Evolutionary conservation across 108 stramenopile genomes (phyloP), one percentile per base, ranked within the genome.

Genomic region (Ochromonas danica): DNA sequence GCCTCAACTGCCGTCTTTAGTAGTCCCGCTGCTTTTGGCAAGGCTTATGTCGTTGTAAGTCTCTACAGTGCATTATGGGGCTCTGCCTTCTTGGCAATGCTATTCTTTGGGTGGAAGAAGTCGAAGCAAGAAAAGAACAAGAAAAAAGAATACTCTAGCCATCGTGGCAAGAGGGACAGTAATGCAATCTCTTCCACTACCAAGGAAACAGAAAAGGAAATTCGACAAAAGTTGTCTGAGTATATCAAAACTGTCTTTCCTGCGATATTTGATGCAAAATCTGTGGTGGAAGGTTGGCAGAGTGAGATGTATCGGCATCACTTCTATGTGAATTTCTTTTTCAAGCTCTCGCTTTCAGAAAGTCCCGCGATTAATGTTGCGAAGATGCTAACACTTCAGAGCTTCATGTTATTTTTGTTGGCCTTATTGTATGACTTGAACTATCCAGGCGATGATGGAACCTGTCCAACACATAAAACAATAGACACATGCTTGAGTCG

Each of bases 401-500:
- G 14, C 3, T 31, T 67, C 14, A 14, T 36, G 31, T 31, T 67
- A 25, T 67, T 67, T 28, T 36, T 67, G 10, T 67, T 67, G 63
- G 63, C 63, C 17, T 25, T 67, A 10, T 25, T 67, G 14, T 67
- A 67, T 36, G 63, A 67, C 63, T 36, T 67, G 63, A 3, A 67
- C 3, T 22, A 33, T 31, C 63, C 63, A 28, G 63, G 6, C 31
- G 63, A 67, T 67, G 63, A 67, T 67, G 63, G 63, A 36, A 14
- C 63, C 17, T 67, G 63, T 33, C 33, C 3, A 28, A 14, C 17
- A 10, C 35, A 67, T 36, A 6, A 10, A 10, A 35, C 63, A 36
- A 36, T 10, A 36, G 6, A 6, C 3, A 31, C 35, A 36, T 67
- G 63, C 25, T 25, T 67, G 33, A 28, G 10, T 35, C 17, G 63